Evolutionary conservation across 129 eudicot species (phyloP), one percentile per base, ranked within the genome.

Genomic region (Dittrichia graveolens): DNA sequence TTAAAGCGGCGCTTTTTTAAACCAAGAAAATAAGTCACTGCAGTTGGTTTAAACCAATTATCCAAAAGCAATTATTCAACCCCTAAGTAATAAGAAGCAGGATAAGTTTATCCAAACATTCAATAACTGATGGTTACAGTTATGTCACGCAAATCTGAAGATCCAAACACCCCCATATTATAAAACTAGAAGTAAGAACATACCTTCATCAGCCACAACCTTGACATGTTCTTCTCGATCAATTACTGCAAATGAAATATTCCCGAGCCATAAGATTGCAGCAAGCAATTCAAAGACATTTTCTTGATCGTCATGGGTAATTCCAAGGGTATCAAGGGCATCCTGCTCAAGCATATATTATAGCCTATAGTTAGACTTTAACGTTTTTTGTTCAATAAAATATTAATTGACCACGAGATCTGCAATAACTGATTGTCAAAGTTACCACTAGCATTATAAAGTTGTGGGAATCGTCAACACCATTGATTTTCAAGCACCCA

Each of bases 211-310:
- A 65, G 69, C 82, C 70, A 81, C 80, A 72, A 89, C 85, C 52
- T 86, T 84, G 15, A 83, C 78, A 43, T 86, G 84, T 75, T 85
- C 93, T 77, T 86, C 97, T 69, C 79, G 81, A 73, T 85, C 88
- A 77, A 61, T 65, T 16, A 82, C 88, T 62, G 75, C 75, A 76
- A 95, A 88, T 12, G 90, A 72, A 74, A 95, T 86, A 85, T 95
- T 95, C 65, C 99, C 97, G 19, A 95, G 80, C 99, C 99, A 95
- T 73, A 95, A 80, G 19, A 95, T 86, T 14, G 97, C 97, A 55
- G 96, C 86, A 69, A 95, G 84, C 88, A 88, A 81, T 82, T 87
- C 88, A 70, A 91, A 88, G 50, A 81, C 81, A 47, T 79, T 71
- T 58, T 90, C 96, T 78, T 86, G 97, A 65, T 85, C 91, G 44